These are phyloP conservation scores for Candida rishiriensis DNA, from an alignment of 805 yeast species.

Conservation along the genomic window DNA sequence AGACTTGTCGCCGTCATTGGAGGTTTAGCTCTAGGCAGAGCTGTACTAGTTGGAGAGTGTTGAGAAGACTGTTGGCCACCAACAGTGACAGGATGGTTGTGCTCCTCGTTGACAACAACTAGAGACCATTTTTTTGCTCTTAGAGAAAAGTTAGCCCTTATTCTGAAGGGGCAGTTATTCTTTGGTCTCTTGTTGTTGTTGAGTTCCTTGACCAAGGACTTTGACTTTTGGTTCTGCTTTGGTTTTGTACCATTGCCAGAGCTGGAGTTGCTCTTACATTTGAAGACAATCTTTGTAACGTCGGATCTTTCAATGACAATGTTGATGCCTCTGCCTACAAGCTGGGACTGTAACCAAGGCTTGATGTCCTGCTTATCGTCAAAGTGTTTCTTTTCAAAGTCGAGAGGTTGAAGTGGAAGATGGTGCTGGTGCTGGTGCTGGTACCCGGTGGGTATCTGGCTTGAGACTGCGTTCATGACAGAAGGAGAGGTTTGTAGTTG, in stretches of 20 bases:
- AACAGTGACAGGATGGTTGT: slow-evolving; percentile 44
- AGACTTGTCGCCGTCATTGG: neutral
- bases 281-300: slow-evolving; percentile 54
- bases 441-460: slow-evolving; percentile 1
- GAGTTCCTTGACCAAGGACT: slow-evolving; percentile 10
- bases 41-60: slow-evolving; percentile 1
- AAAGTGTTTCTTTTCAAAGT: slow-evolving; percentile 27
- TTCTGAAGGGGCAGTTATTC: slow-evolving; percentile 52
- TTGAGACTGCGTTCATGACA: slow-evolving; percentile 3
- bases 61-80: slow-evolving; percentile 10
- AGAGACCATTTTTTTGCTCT: slow-evolving; percentile 53
- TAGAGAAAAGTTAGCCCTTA: slow-evolving; percentile 57
- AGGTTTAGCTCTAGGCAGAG: neutral
- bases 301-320: slow-evolving; percentile 63
- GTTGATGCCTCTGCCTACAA: slow-evolving; percentile 44
- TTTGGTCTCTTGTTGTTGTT: slow-evolving; percentile 23
- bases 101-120: slow-evolving; percentile 55
- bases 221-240: slow-evolving; percentile 4
- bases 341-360: slow-evolving; percentile 55
- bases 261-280: slow-evolving; percentile 43
- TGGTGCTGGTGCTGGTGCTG: slow-evolving; percentile 4
- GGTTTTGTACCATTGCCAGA: slow-evolving; percentile 4
- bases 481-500: slow-evolving; percentile 13
- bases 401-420: slow-evolving; percentile 1
- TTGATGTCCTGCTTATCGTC: slow-evolving; percentile 46